Evolutionary conservation across 495 filamentous ascomycete genomes (phyloP).

Genomic region (Annulohypoxylon maeteangense): DNA sequence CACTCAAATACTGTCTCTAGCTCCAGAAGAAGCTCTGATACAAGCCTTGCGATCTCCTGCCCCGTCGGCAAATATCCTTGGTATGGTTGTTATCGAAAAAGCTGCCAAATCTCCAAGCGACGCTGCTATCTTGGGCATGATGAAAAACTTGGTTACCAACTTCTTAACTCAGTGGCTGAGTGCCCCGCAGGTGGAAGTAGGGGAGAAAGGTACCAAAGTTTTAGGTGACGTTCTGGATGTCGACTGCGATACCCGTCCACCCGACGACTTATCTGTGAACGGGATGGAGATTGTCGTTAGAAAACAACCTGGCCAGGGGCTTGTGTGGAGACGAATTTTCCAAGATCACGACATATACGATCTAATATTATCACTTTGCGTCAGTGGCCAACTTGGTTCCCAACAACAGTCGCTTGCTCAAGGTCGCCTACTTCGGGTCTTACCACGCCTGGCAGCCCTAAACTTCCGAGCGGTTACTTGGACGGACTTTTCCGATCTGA

Average conservation of each 20-base stretch:
- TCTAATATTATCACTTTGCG: constrained; percentile 70
- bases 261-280: constrained; percentile 47
- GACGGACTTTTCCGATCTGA: constrained; percentile 69
- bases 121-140: constrained; percentile 73
- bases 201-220: constrained; percentile 71
- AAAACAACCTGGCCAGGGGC: constrained; percentile 66
- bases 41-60: constrained; percentile 68
- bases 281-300: constrained; percentile 51
- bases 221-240: constrained; percentile 77
- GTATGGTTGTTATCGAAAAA: constrained; percentile 76
- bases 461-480: constrained; percentile 70
- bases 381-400: constrained; percentile 58
- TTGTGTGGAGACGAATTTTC: constrained; percentile 79
- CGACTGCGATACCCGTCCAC: constrained; percentile 66
- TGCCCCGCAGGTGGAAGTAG: constrained; percentile 75
- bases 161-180: constrained; percentile 79
- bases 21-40: constrained; percentile 63
- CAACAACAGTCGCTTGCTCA: constrained; percentile 80
- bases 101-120: constrained; percentile 69
- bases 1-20: constrained; percentile 61
- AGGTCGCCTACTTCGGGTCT: constrained; percentile 75
- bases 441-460: constrained; percentile 72
- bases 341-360: constrained; percentile 72
- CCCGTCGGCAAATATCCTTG: constrained; percentile 74
- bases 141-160: constrained; percentile 67